A percentile compares a stretch with the other conserved stretches of the same genome.
These are phyloP conservation scores for Kodamaea fukazawae DNA, from an alignment of 805 yeast species.

Conservation along the genomic window DNA sequence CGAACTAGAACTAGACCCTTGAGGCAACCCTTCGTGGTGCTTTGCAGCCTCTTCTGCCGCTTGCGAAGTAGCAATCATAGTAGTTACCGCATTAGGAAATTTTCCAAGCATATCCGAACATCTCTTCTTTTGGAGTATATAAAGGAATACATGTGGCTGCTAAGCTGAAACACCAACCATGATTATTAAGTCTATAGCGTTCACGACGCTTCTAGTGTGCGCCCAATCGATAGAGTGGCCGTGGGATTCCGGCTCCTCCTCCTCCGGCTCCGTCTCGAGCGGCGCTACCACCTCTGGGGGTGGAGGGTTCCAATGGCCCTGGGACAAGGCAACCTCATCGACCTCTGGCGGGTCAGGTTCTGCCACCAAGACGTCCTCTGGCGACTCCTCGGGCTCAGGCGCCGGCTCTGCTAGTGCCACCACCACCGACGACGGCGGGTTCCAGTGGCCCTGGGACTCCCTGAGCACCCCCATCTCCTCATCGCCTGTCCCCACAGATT, in stretches of 20 bases:
- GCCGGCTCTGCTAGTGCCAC: neutral
- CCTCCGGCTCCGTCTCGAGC: neutral
- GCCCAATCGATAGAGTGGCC: slow-evolving; percentile 5
- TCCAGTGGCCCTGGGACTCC: slow-evolving; percentile 23
- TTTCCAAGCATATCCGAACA: neutral
- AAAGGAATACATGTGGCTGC: no score
- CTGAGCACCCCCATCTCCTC: neutral
- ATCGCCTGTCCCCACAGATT: slow-evolving; percentile 2
- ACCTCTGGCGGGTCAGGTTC: neutral
- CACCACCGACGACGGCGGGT: neutral
- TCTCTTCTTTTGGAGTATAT: no score
- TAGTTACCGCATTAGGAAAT: neutral
- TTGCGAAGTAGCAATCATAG: neutral
- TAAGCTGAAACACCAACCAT: neutral
- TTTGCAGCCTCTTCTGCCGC: neutral
- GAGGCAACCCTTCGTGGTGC: neutral
- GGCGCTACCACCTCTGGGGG: neutral
- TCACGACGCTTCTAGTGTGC: neutral
- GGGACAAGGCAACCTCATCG: slow-evolving; percentile 1
- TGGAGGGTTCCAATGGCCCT: slow-evolving; percentile 4
- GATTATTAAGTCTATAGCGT: neutral
- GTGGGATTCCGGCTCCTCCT: slow-evolving; percentile 3
- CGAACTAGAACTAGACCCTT: neutral
- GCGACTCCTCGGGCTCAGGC: neutral
- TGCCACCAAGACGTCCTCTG: neutral